Percentiles rank a stretch among this genome's conserved stretches.
Evolutionary conservation across 129 eudicot species (phyloP).

Genomic region (Chrysanthemum makinoi): DNA sequence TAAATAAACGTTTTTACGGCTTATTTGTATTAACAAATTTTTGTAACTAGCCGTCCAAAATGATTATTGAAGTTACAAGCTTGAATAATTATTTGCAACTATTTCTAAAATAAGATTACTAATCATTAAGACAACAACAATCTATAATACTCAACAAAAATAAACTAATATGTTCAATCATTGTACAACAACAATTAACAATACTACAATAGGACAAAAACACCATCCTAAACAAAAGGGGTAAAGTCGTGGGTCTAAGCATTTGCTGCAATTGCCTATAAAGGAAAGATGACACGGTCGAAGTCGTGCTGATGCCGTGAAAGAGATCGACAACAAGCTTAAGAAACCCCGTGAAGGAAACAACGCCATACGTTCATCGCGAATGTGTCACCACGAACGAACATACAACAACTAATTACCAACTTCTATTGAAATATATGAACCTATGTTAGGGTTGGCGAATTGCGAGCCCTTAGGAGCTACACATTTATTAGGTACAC

Average conservation of each 20-base stretch:
- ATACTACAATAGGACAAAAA: background rate
- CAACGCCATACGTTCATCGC: background rate
- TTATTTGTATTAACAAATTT: too few species aligned
- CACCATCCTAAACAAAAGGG: background rate
- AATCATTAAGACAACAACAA: background rate
- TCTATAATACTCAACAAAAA: background rate
- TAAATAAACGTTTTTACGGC: too few species aligned
- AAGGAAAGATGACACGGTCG: background rate
- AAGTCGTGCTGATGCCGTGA: background rate
- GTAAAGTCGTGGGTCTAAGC: background rate
- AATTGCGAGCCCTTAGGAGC: background rate
- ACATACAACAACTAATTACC: too few species aligned
- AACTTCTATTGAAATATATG: background rate
- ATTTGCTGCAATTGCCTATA: background rate
- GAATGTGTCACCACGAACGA: background rate
- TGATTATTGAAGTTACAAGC: background rate
- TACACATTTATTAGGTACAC: background rate
- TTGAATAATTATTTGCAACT: background rate
- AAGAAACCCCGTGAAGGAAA: background rate
- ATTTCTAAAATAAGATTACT: background rate
- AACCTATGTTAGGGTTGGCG: background rate
- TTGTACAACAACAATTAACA: background rate
- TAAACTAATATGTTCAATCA: background rate
- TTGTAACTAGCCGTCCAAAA: background rate
- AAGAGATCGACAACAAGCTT: background rate